These are phyloP conservation scores for Lactarius indigo DNA, from an alignment of 768 basidiomycete genomes.

Conservation along the genomic window DNA sequence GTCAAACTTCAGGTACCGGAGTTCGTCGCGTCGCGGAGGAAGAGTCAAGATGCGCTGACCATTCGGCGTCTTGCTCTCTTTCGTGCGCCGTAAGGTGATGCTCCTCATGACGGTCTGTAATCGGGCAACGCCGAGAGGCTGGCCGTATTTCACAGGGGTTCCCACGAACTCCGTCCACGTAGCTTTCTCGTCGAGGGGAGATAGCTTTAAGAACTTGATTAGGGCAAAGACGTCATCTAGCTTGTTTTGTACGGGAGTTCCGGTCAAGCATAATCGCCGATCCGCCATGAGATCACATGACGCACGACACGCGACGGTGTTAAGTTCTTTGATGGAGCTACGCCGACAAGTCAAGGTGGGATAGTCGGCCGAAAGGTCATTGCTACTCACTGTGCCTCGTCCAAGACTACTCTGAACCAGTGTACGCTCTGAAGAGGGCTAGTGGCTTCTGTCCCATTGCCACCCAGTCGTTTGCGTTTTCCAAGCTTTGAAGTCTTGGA, in stretches of 20 bases:
- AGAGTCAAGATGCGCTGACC: constrained; percentile 84
- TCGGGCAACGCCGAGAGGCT: constrained; percentile 85
- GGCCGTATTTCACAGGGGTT: constrained; percentile 88
- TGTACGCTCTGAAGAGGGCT: constrained; percentile 92
- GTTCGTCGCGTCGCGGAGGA: constrained; percentile 86
- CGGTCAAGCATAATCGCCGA: constrained; percentile 90
- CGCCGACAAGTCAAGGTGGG: not conserved
- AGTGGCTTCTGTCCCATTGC: constrained; percentile 47
- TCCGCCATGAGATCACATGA: constrained; percentile 94
- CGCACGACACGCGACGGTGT: constrained; percentile 91
- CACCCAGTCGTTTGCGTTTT: constrained; percentile 34
- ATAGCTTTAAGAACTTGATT: constrained; percentile 90
- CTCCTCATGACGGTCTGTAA: constrained; percentile 96
- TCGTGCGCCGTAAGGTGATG: constrained; percentile 94
- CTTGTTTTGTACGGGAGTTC: constrained; percentile 98
- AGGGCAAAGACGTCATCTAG: constrained; percentile 97
- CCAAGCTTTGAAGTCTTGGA: constrained; percentile 59
- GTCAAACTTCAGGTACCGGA: constrained; percentile 82
- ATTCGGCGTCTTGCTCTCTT: constrained; percentile 77
- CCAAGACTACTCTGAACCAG: constrained; percentile 94
- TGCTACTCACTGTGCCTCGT: constrained; percentile 88
- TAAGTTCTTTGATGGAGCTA: constrained; percentile 95
- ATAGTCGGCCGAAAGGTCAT: not conserved
- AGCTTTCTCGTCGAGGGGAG: constrained; percentile 90
- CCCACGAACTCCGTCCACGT: constrained; percentile 93